Evolutionary conservation across 495 filamentous ascomycete species (phyloP).

Genomic region (Hypoxylon perforatum): DNA sequence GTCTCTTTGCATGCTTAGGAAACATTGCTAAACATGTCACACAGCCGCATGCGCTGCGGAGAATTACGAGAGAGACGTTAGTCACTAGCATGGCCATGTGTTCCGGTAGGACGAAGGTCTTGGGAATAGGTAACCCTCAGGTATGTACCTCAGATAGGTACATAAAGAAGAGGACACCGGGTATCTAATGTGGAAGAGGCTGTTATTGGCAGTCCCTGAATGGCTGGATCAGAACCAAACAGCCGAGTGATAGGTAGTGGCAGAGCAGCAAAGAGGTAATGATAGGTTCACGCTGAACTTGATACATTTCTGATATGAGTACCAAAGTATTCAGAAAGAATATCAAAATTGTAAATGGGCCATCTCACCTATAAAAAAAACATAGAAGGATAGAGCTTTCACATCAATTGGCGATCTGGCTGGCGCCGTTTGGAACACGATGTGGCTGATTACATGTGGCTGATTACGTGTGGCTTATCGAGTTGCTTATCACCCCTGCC

Average conservation of each 20-base stretch:
- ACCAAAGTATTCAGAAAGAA: too few relatives aligned
- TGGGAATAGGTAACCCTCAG: constrained; percentile 6
- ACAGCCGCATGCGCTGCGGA: constrained; percentile 43
- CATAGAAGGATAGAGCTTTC: too few relatives aligned
- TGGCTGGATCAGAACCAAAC: neutral
- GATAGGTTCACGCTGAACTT: neutral
- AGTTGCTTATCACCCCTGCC: too few relatives aligned
- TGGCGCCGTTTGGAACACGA: too few relatives aligned
- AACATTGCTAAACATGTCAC: constrained; percentile 37
- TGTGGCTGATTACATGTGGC: too few relatives aligned
- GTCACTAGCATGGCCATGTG: constrained; percentile 41
- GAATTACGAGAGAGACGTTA: constrained; percentile 33
- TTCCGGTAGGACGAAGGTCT: constrained; percentile 41
- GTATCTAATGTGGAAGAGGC: constrained; percentile 5
- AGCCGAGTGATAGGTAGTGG: neutral
- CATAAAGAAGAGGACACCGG: neutral
- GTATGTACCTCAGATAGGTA: neutral
- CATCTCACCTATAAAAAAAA: too few relatives aligned
- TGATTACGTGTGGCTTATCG: too few relatives aligned
- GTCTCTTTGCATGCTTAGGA: constrained; percentile 32
- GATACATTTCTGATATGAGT: too few relatives aligned
- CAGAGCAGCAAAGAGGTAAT: neutral
- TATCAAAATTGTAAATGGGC: too few relatives aligned
- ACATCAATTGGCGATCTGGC: too few relatives aligned
- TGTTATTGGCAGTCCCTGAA: neutral